Evolutionary conservation across 2,329 filamentous ascomycete genomes (phyloP), one percentile per base, ranked within the genome.

Genomic region (Nakataea oryzae): DNA sequence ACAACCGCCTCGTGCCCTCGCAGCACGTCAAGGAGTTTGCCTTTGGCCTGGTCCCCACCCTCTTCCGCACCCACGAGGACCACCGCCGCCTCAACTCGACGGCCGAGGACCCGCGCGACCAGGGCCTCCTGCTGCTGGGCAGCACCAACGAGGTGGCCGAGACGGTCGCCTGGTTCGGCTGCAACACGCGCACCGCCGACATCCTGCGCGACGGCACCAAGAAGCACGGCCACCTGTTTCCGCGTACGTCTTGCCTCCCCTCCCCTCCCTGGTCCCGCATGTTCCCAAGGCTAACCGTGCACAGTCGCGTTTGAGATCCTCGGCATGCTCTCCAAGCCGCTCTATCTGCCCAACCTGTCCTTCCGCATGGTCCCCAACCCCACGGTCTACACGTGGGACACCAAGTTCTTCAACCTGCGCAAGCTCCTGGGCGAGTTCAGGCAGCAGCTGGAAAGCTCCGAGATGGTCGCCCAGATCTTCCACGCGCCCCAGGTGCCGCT

Each of bases 281-380:
- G 21, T n/a, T 8, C 14, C 4, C 13, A 3, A 8, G n/a, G n/a
- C 50, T 41, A 54, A 56, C 29, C 24, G 14, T 26, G 9, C n/a
- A 27, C 6, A 83, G 82, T 86, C 0, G 76, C 80, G 0, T 85
- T 85, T 60, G 83, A 86, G 66, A 75, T 86, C 0, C 69, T 84
- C 2, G 83, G 81, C n/a, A 85, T 86, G 82, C 70, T 85, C 1
- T 76, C 77, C 57, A 75, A 76, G 29, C 77, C 76, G 0, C 73
- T 84, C 27, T 79, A 83, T 61, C 78, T 83, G 27, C 72, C 73
- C 7, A 70, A 78, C 57, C 82, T 74, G 59, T 75, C 73, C 62
- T 85, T 81, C 64, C 80, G 80, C 1, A 78, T 79, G 69, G 73
- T 86, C 1, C 83, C 83, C 0, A 86, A 86, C 64, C 83, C 83